Conservation (phyloP, 768 basidiomycete species). For the Mycena kentingensis region DNA sequence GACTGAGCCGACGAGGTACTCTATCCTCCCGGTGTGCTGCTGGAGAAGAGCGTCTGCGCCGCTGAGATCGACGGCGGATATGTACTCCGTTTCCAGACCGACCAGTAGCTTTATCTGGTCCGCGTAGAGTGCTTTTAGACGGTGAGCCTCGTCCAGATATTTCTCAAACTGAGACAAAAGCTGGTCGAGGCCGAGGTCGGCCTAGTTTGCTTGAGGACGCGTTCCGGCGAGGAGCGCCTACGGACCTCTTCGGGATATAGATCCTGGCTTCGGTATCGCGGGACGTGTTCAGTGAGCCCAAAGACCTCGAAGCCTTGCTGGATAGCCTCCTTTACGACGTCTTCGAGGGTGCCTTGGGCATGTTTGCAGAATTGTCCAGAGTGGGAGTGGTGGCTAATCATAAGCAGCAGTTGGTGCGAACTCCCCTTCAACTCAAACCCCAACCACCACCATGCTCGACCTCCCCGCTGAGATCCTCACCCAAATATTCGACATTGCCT, state of each 20-base stretch:
- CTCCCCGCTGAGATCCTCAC: slow-evolving; percentile 62
- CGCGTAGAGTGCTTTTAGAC: slow-evolving; percentile 65
- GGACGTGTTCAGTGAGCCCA: slow-evolving; percentile 91
- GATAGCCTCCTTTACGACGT: slow-evolving; percentile 82
- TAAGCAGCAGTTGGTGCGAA: too few species aligned
- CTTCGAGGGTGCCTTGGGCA: slow-evolving; percentile 77
- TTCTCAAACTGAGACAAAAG: slow-evolving; percentile 66
- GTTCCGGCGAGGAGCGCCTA: slow-evolving; percentile 12
- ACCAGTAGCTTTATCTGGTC: slow-evolving; percentile 75
- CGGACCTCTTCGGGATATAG: slow-evolving; percentile 95
- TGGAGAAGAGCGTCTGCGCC: slow-evolving; percentile 55
- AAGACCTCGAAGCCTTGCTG: slow-evolving; percentile 75
- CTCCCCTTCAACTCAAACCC: too few species aligned
- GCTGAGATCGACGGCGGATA: slow-evolving; percentile 67
- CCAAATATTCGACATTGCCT: slow-evolving; percentile 64
- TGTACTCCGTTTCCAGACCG: slow-evolving; percentile 92
- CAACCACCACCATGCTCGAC: slow-evolving; percentile 25
- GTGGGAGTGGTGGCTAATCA: slow-evolving; percentile 91
- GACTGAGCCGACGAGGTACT: slow-evolving; percentile 90
- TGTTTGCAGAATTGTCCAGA: slow-evolving; percentile 95
- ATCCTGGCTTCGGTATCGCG: slow-evolving; percentile 78
- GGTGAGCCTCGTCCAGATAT: slow-evolving; percentile 80
- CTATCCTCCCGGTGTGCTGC: slow-evolving; percentile 53
- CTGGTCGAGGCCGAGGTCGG: slow-evolving; percentile 49
- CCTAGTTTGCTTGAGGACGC: slow-evolving; percentile 41